phyloP scores from a whole-genome alignment of 176 grass and related monocot genomes.

The Cocos nucifera region DNA sequence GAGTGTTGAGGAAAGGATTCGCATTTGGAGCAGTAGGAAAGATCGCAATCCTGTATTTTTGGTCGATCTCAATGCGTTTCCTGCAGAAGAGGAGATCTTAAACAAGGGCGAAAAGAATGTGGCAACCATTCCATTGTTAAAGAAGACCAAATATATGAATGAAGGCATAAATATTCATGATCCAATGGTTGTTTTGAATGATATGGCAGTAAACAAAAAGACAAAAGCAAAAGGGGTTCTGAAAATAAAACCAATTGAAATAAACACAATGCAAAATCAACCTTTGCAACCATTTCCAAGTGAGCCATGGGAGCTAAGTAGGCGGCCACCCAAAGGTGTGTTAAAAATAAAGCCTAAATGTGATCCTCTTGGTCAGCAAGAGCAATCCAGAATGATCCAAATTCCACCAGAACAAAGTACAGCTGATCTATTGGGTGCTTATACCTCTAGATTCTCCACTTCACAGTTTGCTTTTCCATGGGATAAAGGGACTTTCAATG shows the following conservation, averaged over 20 bases:
- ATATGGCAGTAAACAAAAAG: too few species aligned
- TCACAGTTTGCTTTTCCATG: neutral
- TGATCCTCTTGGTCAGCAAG: neutral
- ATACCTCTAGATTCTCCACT: neutral
- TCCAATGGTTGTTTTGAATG: too few species aligned
- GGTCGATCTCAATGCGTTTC: conserved; percentile 36
- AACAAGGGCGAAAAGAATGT: conserved; percentile 8
- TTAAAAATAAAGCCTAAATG: conserved; percentile 16
- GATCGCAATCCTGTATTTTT: conserved; percentile 25
- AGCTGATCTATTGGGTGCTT: neutral
- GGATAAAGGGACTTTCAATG: neutral
- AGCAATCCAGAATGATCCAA: neutral
- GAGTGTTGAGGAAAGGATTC: conserved; percentile 35
- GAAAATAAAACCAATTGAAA: conserved; percentile 4
- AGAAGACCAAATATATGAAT: conserved; percentile 32
- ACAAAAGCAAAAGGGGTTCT: neutral
- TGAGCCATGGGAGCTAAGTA: neutral
- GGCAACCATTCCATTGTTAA: conserved; percentile 24
- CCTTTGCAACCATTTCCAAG: neutral
- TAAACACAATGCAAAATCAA: neutral
- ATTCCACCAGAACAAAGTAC: conserved; percentile 4
- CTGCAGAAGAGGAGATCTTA: conserved; percentile 28
- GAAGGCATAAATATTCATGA: neutral
- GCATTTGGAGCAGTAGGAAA: conserved; percentile 24
- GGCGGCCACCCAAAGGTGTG: conserved; percentile 10